Evolutionary conservation across 768 basidiomycete genomes (phyloP), one percentile per base, ranked within the genome.

Genomic region (Mycena alexandri): DNA sequence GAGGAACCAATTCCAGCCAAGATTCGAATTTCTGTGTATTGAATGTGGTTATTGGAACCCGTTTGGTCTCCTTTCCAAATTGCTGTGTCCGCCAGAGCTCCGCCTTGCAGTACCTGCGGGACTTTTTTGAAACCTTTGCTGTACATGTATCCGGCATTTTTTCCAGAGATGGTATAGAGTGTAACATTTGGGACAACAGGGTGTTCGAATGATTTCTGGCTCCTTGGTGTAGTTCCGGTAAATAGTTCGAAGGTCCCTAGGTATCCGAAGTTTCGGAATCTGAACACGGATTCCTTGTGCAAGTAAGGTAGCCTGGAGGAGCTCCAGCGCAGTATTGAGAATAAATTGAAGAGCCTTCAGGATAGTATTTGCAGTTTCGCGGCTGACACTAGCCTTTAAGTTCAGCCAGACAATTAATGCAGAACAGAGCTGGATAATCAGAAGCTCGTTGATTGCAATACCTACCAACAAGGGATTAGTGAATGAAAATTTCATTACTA

Each of bases 261-360:
- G 68, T 51, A 69, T 65, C 29, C 38, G 50, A 11, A 61, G 14
- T 46, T 48, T 56, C 2, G 63, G 68, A 24, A 69, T 7, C 42
- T 61, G 42, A 43, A 69, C n/a, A 14, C n/a, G n/a, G 43, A 65
- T 29, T 19, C 68, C 68, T 12, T 64, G 43, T 33, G 68, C 59
- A 47, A 33, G 19, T 41, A 65, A 52, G 12, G 47, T 46, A 4
- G 44, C 41, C 63, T 65, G 64, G 11, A 65, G 33, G 41, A 65
- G 54, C 17, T 47, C 46, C 46, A 69, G 29, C 19, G 24, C 58
- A 54, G 60, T 42, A 22, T 24, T 42, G 14, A 65, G 21, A 19
- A 69, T 69, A n/a, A 69, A 52, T 46, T 62, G 58, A 50, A 69
- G 68, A 29, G 58, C 68, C 47, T 47, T 56, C 10, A 69, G 58